phyloP scores from a whole-genome alignment of 345 rosid species.

The Capsella bursapastoris region DNA sequence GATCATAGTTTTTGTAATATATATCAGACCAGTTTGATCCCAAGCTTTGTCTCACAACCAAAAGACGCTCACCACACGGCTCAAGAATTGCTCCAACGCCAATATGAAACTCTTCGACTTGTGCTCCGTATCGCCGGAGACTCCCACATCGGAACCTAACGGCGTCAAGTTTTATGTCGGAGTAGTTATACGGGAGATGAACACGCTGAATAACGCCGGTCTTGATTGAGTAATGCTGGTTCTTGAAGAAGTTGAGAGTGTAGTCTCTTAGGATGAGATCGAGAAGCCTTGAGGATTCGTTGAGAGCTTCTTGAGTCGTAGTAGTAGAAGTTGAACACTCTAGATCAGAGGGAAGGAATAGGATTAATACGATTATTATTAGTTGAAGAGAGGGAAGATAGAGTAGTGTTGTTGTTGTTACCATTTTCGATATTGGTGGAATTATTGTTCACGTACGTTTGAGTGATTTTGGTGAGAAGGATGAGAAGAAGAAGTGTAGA shows the following conservation, averaged over 20 bases:
- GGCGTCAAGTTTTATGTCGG: conserved; percentile 61
- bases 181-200: conserved; percentile 70
- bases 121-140: conserved; percentile 82
- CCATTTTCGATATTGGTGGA: conserved; percentile 32
- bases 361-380: conserved; percentile 6
- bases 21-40: conserved; percentile 76
- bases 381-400: conserved; percentile 23
- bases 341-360: conserved; percentile 25
- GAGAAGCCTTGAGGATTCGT: conserved; percentile 62
- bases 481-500: conserved; percentile 28
- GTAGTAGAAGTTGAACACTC: conserved; percentile 28
- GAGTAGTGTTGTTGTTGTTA: conserved; percentile 10
- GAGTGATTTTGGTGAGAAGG: conserved; percentile 29
- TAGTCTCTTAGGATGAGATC: conserved; percentile 83
- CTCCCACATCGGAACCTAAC: conserved; percentile 90
- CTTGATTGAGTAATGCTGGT: conserved; percentile 42
- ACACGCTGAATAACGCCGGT: conserved; percentile 63
- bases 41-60: conserved; percentile 74
- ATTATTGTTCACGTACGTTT: conserved; percentile 17
- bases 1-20: conserved; percentile 65
- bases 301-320: conserved; percentile 48
- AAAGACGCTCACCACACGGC: conserved; percentile 84
- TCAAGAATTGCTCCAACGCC: conserved; percentile 63
- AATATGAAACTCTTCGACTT: conserved; percentile 67
- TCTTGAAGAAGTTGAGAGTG: conserved; percentile 67